These are phyloP conservation scores for Sclerotinia trifoliorum DNA, from an alignment of 2,329 filamentous ascomycete genomes.

Conservation along the genomic window DNA sequence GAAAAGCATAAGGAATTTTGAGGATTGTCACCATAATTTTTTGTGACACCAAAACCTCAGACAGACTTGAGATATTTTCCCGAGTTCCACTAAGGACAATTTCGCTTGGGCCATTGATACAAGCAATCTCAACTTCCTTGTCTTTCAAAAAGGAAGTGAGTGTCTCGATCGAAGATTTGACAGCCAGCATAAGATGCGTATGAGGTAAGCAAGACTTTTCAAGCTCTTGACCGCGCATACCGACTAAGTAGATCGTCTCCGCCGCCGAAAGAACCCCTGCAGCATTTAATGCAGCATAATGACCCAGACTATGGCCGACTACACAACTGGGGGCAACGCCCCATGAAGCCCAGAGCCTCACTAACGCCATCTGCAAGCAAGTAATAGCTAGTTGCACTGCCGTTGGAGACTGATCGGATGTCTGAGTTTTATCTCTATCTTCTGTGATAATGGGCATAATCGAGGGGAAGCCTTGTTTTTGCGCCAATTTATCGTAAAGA, in stretches of 20 bases:
- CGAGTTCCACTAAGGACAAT: slow-evolving; percentile 5
- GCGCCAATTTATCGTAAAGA: not conserved
- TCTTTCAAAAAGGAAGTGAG: not conserved
- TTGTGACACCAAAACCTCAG: not conserved
- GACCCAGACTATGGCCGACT: slow-evolving; percentile 9
- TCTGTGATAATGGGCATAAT: not conserved
- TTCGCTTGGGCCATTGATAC: not conserved
- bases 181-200: slow-evolving; percentile 8
- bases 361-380: slow-evolving; percentile 14
- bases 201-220: not conserved
- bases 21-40: not conserved
- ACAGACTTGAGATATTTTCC: not conserved
- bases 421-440: no score
- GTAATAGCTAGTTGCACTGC: not conserved
- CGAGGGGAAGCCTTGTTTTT: slow-evolving; percentile 4
- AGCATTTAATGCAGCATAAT: slow-evolving; percentile 9
- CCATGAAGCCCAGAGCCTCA: not conserved
- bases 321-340: not conserved
- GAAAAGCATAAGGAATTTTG: slow-evolving; percentile 12
- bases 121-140: slow-evolving; percentile 1
- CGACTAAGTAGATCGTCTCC: slow-evolving; percentile 5
- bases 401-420: not conserved
- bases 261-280: slow-evolving; percentile 5
- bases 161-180: not conserved
- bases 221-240: not conserved